Evolutionary conservation across 768 basidiomycete genomes (phyloP).

Genomic region (Suillus luteus): DNA sequence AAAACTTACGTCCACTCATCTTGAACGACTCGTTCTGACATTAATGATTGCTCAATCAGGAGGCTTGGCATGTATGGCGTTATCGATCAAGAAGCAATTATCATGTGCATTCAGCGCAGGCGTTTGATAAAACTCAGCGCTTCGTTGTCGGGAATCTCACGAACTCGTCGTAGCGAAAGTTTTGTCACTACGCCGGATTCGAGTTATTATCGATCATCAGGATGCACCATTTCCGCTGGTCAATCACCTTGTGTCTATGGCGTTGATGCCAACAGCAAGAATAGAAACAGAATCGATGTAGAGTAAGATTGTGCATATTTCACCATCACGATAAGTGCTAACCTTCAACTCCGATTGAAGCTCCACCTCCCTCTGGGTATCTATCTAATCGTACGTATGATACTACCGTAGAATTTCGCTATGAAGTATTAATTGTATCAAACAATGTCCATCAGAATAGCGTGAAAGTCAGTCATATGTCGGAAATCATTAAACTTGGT

Average conservation of each 20-base stretch:
- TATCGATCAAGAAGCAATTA: background rate
- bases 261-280: background rate
- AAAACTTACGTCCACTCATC: conserved; percentile 11
- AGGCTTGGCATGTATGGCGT: background rate
- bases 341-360: background rate
- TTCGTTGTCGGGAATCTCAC: conserved; percentile 6
- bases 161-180: conserved; percentile 4
- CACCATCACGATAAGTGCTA: background rate
- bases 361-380: background rate
- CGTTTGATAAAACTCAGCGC: background rate
- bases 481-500: background rate
- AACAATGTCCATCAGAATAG: background rate
- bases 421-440: background rate
- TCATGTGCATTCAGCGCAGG: background rate
- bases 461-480: background rate
- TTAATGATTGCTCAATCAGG: conserved; percentile 5
- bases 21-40: conserved; percentile 1
- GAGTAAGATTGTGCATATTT: background rate
- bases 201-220: conserved; percentile 2
- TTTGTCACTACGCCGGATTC: conserved; percentile 6
- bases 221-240: background rate
- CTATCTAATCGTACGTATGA: background rate
- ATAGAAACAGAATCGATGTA: too few species aligned
- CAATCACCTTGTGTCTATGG: background rate
- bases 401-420: background rate